phyloP scores from a whole-genome alignment of 2,329 filamentous ascomycete species.

The Xylariaceae sp. region DNA sequence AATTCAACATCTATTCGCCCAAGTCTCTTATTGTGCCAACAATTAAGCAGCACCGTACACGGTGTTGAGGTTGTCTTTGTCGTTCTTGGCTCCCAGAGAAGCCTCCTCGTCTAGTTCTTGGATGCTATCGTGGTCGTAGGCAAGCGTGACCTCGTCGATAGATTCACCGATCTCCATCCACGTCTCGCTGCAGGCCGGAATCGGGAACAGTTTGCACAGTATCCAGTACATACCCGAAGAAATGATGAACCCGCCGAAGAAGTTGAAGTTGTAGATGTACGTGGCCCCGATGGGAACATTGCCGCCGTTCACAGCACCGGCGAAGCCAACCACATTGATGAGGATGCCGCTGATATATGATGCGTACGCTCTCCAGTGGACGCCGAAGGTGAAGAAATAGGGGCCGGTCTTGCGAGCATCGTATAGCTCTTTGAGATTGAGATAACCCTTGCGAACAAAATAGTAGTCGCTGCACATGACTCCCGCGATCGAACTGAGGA shows the following conservation, averaged over 20 bases:
- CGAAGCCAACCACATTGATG: conserved; percentile 91
- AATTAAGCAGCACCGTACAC: conserved; percentile 1
- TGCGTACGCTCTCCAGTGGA: conserved; percentile 82
- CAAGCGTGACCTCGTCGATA: conserved; percentile 55
- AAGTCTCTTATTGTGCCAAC: not conserved
- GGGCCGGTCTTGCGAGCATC: conserved; percentile 65
- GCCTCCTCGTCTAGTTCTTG: conserved; percentile 45
- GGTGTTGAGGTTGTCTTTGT: conserved; percentile 19
- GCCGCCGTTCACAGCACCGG: conserved; percentile 69
- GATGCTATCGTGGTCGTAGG: conserved; percentile 45
- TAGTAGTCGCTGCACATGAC: conserved; percentile 92
- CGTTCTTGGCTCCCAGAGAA: conserved; percentile 27
- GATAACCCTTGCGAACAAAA: conserved; percentile 77
- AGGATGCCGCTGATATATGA: conserved; percentile 83
- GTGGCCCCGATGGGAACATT: conserved; percentile 74
- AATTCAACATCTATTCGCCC: not conserved
- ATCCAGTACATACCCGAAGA: conserved; percentile 68
- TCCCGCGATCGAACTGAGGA: conserved; percentile 91
- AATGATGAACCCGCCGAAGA: conserved; percentile 82
- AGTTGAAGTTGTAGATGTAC: conserved; percentile 90
- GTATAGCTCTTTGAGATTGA: conserved; percentile 79
- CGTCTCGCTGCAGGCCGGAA: conserved; percentile 71
- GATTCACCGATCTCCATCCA: conserved; percentile 58
- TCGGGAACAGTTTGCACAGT: conserved; percentile 69
- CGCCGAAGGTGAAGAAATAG: conserved; percentile 74